Evolutionary conservation across 345 rosid species (phyloP), one percentile per base, ranked within the genome.

Genomic region (Clausena lansium): DNA sequence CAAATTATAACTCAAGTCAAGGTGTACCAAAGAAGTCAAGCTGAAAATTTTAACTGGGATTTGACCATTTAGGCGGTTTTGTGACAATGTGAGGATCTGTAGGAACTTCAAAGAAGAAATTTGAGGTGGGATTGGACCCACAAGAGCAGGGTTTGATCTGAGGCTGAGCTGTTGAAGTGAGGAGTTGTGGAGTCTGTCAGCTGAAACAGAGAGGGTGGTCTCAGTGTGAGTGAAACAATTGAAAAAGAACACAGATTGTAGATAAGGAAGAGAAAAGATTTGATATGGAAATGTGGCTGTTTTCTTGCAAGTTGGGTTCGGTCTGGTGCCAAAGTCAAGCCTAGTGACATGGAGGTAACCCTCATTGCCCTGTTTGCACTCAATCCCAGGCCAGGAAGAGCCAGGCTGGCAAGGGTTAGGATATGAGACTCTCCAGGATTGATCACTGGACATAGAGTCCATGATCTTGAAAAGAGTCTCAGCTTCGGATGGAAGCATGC

Each of bases 381-480:
- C 95, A 33, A 95, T 77, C 17, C 98, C 98, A 58, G 87, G 90
- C 98, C 98, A 95, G 66, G 91, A 70, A 0, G 92, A 88, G 76
- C 82, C 88, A 70, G 95, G 85, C 39, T 83, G 64, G 60, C 98
- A 94, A 13, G 98, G 98, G 81, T 87, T 86, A 54, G 95, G 94
- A 81, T 86, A 84, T 5, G 98, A 88, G 13, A 45, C 60, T 66
- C 92, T 89, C 98, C 97, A 93, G 75, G 78, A 75, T 9, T 82
- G 88, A 68, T 91, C 95, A 35, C 89, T 89, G 39, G 98, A 94
- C 91, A 94, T 88, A 30, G 94, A 87, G 3, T 94, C 93, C 97
- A 93, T 94, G 79, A 94, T 89, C 60, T 71, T 85, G 94, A 93
- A 94, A 83, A 93, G 91, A 77, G 86, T 86, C 35, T 90, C 93